phyloP scores from a whole-genome alignment of 176 grass and related monocot genomes.

The Cocos nucifera region DNA sequence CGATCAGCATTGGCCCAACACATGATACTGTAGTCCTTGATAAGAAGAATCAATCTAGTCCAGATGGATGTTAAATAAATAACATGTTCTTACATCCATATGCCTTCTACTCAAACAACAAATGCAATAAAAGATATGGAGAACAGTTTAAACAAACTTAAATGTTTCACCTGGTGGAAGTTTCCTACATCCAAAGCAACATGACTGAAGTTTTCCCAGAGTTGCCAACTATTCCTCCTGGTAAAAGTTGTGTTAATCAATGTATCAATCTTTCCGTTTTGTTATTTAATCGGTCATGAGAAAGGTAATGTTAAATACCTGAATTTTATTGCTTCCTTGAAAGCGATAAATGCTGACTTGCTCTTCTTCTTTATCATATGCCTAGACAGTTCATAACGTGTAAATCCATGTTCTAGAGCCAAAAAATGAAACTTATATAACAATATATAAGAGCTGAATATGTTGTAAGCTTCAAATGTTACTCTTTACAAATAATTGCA shows the following conservation, averaged over 20 bases:
- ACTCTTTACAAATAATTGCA: no score
- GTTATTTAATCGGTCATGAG: background rate
- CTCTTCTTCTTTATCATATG: conserved; percentile 93
- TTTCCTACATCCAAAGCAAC: conserved; percentile 76
- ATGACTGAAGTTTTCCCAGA: conserved; percentile 97
- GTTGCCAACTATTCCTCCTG: conserved; percentile 96
- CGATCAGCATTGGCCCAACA: no score
- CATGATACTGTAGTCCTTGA: no score
- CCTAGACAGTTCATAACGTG: conserved; percentile 15
- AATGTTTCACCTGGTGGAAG: conserved; percentile 40
- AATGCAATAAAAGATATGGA: background rate
- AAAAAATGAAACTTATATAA: no score
- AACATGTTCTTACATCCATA: no score
- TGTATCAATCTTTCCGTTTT: background rate
- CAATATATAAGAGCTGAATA: no score
- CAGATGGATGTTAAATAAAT: no score
- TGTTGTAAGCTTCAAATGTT: no score
- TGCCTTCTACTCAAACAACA: background rate
- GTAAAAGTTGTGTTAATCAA: conserved; percentile 12
- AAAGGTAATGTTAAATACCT: conserved; percentile 38
- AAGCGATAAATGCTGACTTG: conserved; percentile 67
- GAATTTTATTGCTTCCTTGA: conserved; percentile 93
- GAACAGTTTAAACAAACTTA: no score
- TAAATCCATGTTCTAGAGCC: background rate
- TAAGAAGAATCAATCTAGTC: no score